These are phyloP conservation scores for Arabidopsis hybrid DNA, from an alignment of 441 rosid species.

Conservation along the genomic window DNA sequence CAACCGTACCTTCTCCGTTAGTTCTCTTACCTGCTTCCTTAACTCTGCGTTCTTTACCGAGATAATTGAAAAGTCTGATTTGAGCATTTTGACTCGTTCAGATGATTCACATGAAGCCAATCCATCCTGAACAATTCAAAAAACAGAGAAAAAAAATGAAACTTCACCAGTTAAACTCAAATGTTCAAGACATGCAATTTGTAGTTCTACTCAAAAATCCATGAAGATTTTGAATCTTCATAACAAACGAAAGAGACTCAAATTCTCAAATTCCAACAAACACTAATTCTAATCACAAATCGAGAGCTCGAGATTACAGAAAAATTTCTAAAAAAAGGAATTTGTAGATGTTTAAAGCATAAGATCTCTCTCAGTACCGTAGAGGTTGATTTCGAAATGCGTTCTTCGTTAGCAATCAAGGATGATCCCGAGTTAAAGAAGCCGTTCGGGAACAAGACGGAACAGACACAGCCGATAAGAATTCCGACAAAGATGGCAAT, in stretches of 20 bases:
- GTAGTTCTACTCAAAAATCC: background rate
- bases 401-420: slow-evolving; percentile 39
- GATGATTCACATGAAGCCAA: slow-evolving; percentile 64
- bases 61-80: slow-evolving; percentile 64
- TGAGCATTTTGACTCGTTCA: slow-evolving; percentile 61
- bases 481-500: slow-evolving; percentile 73
- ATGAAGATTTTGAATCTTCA: background rate
- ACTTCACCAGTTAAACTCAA: background rate
- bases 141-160: background rate
- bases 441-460: slow-evolving; percentile 72
- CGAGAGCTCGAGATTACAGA: background rate
- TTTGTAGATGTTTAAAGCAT: background rate
- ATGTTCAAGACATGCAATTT: slow-evolving; percentile 11
- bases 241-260: background rate
- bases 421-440: slow-evolving; percentile 54
- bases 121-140: slow-evolving; percentile 48
- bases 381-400: slow-evolving; percentile 48
- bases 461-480: slow-evolving; percentile 67
- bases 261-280: background rate
- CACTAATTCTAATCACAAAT: slow-evolving; percentile 7
- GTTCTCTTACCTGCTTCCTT: slow-evolving; percentile 69
- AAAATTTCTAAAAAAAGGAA: no score
- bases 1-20: slow-evolving; percentile 62
- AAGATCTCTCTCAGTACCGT: slow-evolving; percentile 53
- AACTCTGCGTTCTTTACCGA: slow-evolving; percentile 65